Evolutionary conservation across 1,284 basidiomycete species (phyloP).

Genomic region (Gymnopus androsaceus): DNA sequence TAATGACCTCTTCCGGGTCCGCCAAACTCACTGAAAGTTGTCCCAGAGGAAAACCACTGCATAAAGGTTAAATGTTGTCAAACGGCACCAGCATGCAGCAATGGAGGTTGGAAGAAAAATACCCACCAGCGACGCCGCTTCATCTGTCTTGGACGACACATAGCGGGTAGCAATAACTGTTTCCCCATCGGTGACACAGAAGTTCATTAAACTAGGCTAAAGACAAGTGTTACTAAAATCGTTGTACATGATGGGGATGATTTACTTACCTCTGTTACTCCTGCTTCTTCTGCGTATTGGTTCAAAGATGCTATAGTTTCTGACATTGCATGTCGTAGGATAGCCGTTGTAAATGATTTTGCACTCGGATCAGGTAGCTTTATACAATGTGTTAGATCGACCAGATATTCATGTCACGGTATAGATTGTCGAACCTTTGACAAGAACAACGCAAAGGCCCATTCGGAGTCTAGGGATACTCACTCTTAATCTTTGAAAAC

Average conservation of each 20-base stretch:
- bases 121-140: constrained; percentile 86
- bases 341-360: constrained; percentile 61
- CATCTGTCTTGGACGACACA: constrained; percentile 87
- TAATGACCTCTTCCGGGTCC: constrained; percentile 89
- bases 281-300: constrained; percentile 70
- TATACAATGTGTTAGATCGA: constrained; percentile 14
- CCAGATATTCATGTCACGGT: neutral
- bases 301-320: constrained; percentile 84
- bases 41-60: constrained; percentile 96
- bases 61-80: constrained; percentile 11
- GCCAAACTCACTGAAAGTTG: constrained; percentile 89
- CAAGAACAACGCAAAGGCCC: constrained; percentile 90
- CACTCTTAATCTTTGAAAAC: too few species aligned
- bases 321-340: constrained; percentile 80
- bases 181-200: constrained; percentile 93
- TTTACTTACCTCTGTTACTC: constrained; percentile 69
- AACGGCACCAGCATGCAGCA: neutral
- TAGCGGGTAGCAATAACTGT: constrained; percentile 94
- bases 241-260: too few species aligned
- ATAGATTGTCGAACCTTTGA: constrained; percentile 69
- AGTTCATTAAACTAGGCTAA: constrained; percentile 92
- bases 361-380: constrained; percentile 84
- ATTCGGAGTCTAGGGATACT: constrained; percentile 97
- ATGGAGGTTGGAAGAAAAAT: neutral
- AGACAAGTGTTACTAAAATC: constrained; percentile 7